Conservation (phyloP, 768 basidiomycete species). For the Exidia glandulosa region DNA sequence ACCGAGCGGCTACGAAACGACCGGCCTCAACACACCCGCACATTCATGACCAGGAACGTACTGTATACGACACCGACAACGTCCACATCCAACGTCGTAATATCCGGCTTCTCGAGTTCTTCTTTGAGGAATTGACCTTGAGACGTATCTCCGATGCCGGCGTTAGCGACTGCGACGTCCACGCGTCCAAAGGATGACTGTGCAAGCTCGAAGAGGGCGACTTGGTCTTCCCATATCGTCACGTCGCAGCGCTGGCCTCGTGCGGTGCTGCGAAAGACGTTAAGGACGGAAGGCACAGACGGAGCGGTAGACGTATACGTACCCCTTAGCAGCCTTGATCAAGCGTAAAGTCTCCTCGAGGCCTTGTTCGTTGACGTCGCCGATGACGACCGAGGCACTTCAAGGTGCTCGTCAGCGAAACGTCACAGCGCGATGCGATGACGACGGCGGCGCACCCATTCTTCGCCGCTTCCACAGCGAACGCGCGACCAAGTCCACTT, state of each 20-base stretch:
- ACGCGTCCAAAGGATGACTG: not conserved
- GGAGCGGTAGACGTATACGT: not conserved
- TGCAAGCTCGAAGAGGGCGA: not conserved
- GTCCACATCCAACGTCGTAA: not conserved
- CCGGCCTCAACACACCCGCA: not conserved
- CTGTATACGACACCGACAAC: not conserved
- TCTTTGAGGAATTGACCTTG: not conserved
- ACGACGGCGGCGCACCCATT: not conserved
- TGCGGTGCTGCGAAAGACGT: not conserved
- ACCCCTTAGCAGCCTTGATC: not conserved
- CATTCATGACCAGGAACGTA: not conserved
- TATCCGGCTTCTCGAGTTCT: not conserved
- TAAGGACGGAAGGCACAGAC: not conserved
- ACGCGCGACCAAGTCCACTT: not conserved
- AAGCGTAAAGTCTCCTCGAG: not conserved
- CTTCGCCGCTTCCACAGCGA: not conserved
- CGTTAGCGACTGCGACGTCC: conserved; percentile 2
- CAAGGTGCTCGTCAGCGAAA: not conserved
- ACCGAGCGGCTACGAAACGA: not conserved
- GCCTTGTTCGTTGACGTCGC: not conserved
- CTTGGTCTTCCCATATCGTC: not conserved
- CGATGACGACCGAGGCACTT: not conserved
- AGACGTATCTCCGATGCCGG: not conserved
- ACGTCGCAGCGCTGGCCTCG: not conserved
- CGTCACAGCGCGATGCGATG: not conserved